These are phyloP conservation scores for Diversispora epigaea DNA, from an alignment of 192 early-diverging fungal genomes.

Conservation along the genomic window DNA sequence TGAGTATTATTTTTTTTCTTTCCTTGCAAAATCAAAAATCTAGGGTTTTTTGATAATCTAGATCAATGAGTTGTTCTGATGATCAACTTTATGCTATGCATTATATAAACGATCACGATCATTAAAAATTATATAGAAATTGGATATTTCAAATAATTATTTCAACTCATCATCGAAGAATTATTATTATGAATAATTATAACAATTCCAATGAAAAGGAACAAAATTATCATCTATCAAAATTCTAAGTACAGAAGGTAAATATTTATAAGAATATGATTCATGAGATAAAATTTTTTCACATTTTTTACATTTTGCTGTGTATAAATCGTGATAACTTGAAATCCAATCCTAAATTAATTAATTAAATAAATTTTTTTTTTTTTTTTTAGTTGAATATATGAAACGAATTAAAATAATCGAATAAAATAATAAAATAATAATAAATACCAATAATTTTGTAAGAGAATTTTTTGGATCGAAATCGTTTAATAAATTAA, in stretches of 20 bases:
- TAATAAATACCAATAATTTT: conserved; percentile 20
- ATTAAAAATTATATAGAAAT: too few species aligned
- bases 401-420: too few species aligned
- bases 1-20: too few species aligned
- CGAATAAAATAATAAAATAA: too few species aligned
- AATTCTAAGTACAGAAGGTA: conserved; percentile 17
- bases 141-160: too few species aligned
- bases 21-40: too few species aligned
- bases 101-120: too few species aligned
- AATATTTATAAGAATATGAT: conserved; percentile 15
- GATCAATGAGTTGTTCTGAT: too few species aligned
- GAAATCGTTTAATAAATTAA: conserved; percentile 13
- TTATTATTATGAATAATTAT: not conserved
- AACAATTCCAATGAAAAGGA: conserved; percentile 12
- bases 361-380: not conserved
- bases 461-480: not conserved
- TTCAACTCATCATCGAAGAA: too few species aligned
- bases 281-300: conserved; percentile 16
- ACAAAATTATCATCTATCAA: conserved; percentile 1
- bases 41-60: too few species aligned
- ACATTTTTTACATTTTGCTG: conserved; percentile 1
- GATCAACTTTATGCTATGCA: too few species aligned
- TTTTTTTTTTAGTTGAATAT: not conserved
- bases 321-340: conserved; percentile 16
- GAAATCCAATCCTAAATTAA: conserved; percentile 19